phyloP scores from a whole-genome alignment of 1,284 basidiomycete species.

The Papiliotrema terrestris region DNA sequence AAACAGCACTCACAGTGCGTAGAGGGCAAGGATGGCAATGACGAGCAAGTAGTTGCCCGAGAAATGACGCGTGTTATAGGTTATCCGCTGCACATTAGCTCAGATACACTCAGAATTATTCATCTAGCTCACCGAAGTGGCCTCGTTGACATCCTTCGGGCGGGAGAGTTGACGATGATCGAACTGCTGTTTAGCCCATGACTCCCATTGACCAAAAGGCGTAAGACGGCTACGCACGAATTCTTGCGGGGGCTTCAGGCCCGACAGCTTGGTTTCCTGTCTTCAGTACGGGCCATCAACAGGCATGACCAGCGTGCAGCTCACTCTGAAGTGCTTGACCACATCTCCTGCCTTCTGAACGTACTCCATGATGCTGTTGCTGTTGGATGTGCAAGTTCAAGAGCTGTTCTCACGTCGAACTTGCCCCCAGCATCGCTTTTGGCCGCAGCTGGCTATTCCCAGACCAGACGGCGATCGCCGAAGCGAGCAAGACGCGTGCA shows the following conservation, averaged over 20 bases:
- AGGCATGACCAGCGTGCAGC: background rate
- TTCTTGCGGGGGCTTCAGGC: slow-evolving; percentile 35
- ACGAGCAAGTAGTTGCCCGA: slow-evolving; percentile 88
- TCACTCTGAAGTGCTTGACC: slow-evolving; percentile 26
- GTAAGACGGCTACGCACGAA: too few species aligned
- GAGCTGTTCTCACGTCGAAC: too few species aligned
- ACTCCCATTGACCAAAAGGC: too few species aligned
- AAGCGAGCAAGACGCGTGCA: background rate
- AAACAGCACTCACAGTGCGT: slow-evolving; percentile 71
- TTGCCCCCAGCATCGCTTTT: too few species aligned
- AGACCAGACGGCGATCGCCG: background rate
- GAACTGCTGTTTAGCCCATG: slow-evolving; percentile 53
- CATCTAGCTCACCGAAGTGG: slow-evolving; percentile 46
- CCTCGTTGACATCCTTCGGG: slow-evolving; percentile 60
- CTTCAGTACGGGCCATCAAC: background rate
- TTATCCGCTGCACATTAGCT: slow-evolving; percentile 63
- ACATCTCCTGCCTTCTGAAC: slow-evolving; percentile 26
- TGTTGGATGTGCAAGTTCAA: too few species aligned
- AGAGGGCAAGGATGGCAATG: slow-evolving; percentile 74
- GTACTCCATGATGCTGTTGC: slow-evolving; percentile 23
- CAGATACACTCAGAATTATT: background rate
- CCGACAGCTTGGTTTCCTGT: slow-evolving; percentile 36
- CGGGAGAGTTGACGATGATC: slow-evolving; percentile 84
- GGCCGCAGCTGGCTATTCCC: background rate
- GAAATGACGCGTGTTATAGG: slow-evolving; percentile 88